phyloP scores from a whole-genome alignment of 768 basidiomycete genomes.

The Phlegmacium glaucopus region DNA sequence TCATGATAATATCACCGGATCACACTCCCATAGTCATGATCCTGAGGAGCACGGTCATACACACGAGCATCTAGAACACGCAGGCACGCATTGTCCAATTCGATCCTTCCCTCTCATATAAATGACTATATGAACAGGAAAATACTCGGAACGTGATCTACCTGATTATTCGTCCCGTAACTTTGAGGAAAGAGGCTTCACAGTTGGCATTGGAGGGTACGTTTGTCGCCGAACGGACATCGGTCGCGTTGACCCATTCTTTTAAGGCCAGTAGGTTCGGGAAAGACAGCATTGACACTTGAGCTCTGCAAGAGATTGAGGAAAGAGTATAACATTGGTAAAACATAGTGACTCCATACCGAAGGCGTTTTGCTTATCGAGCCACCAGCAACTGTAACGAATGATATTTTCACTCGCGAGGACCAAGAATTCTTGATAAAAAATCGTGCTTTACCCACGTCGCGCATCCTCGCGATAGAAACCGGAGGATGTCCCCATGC shows the following conservation, averaged over 20 bases:
- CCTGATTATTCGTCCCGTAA: conserved; percentile 83
- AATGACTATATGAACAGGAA: conserved; percentile 50
- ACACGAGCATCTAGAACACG: conserved; percentile 88
- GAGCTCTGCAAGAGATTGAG: conserved; percentile 83
- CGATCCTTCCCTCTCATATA: not conserved
- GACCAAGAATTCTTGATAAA: conserved; percentile 97
- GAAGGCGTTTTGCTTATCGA: too few relatives aligned
- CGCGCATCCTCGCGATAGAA: conserved; percentile 93
- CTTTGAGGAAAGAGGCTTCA: conserved; percentile 93
- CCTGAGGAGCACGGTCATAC: conserved; percentile 87
- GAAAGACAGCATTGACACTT: conserved; percentile 93
- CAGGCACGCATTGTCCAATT: conserved; percentile 47
- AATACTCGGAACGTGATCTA: conserved; percentile 87
- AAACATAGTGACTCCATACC: not conserved
- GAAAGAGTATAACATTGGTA: conserved; percentile 88
- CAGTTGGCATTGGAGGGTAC: conserved; percentile 96
- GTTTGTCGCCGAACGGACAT: conserved; percentile 21
- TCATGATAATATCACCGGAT: conserved; percentile 52
- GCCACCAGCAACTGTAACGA: conserved; percentile 81
- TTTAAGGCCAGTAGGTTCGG: conserved; percentile 92
- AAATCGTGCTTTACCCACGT: conserved; percentile 80
- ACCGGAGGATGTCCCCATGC: conserved; percentile 98
- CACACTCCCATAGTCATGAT: conserved; percentile 61
- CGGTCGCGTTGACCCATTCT: not conserved
- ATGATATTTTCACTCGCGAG: conserved; percentile 98